phyloP scores from a whole-genome alignment of 371 early-diverging fungal genomes.

The Massospora cicadina region DNA sequence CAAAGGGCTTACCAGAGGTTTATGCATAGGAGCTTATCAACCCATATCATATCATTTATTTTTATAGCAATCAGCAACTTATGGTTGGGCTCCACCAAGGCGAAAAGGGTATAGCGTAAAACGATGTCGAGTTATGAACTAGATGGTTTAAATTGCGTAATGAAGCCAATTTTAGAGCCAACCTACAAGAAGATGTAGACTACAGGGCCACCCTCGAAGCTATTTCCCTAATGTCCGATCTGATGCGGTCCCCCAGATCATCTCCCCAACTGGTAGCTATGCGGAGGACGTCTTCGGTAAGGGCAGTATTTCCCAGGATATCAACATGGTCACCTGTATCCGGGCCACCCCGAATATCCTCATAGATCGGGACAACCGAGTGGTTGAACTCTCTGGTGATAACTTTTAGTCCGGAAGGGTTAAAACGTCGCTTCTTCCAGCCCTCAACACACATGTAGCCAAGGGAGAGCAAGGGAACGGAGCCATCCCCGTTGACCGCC shows the following conservation, averaged over 20 bases:
- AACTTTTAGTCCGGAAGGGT: conserved; percentile 59
- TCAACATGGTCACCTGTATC: conserved; percentile 79
- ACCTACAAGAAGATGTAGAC: too few species aligned
- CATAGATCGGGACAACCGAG: conserved; percentile 26
- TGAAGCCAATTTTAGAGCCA: too few species aligned
- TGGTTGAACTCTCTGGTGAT: conserved; percentile 64
- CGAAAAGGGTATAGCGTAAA: too few species aligned
- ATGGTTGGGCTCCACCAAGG: too few species aligned
- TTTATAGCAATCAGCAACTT: too few species aligned
- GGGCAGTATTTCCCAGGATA: conserved; percentile 58
- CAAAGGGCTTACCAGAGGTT: too few species aligned
- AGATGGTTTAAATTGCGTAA: too few species aligned
- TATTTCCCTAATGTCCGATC: neutral
- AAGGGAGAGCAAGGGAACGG: conserved; percentile 72
- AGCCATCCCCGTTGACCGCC: conserved; percentile 55
- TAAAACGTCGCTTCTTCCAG: conserved; percentile 68
- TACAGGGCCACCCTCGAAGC: conserved; percentile 4
- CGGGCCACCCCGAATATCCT: conserved; percentile 61
- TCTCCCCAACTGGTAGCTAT: conserved; percentile 8
- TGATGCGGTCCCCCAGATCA: neutral
- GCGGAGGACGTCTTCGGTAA: conserved; percentile 17
- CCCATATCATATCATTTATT: too few species aligned
- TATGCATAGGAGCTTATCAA: too few species aligned
- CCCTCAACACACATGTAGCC: conserved; percentile 88
- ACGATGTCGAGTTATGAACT: too few species aligned